Conservation (phyloP, 257 asterid genomes). For the Echites panduratus region DNA sequence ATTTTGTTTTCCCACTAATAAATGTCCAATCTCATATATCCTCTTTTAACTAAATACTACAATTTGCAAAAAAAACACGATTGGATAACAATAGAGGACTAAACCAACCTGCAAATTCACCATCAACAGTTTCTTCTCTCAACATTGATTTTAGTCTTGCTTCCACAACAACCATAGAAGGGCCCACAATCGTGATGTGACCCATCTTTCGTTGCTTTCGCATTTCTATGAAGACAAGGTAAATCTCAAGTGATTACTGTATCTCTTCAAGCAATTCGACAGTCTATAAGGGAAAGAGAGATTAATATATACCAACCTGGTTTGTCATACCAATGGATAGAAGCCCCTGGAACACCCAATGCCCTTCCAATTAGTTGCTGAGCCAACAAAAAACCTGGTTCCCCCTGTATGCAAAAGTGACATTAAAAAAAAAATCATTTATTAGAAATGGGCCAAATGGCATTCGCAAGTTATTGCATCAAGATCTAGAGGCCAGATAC, state of each 20-base stretch:
- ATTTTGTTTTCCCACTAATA: not conserved
- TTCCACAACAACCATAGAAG: slow-evolving; percentile 75
- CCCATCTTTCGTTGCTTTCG: slow-evolving; percentile 98
- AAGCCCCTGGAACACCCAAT: slow-evolving; percentile 69
- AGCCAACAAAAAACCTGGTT: slow-evolving; percentile 65
- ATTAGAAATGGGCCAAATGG: not conserved
- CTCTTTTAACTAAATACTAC: not conserved
- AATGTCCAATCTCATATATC: not conserved
- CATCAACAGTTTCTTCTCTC: slow-evolving; percentile 40
- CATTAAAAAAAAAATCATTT: not conserved
- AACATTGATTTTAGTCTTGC: slow-evolving; percentile 55
- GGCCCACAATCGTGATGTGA: slow-evolving; percentile 83
- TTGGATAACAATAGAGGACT: not conserved
- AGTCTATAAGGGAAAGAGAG: not conserved
- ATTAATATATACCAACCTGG: slow-evolving; percentile 58
- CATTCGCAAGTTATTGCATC: not conserved
- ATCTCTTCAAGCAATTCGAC: not conserved
- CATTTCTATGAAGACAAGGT: slow-evolving; percentile 46
- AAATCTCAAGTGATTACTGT: not conserved
- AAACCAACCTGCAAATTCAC: slow-evolving; percentile 46
- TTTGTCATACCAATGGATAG: slow-evolving; percentile 96
- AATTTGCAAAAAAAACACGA: not conserved
- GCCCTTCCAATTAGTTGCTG: slow-evolving; percentile 70
- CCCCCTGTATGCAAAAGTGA: slow-evolving; percentile 50
- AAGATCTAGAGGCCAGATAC: not conserved